phyloP scores from a whole-genome alignment of 2,329 filamentous ascomycete species.

The Stachybotrys echinatus region DNA sequence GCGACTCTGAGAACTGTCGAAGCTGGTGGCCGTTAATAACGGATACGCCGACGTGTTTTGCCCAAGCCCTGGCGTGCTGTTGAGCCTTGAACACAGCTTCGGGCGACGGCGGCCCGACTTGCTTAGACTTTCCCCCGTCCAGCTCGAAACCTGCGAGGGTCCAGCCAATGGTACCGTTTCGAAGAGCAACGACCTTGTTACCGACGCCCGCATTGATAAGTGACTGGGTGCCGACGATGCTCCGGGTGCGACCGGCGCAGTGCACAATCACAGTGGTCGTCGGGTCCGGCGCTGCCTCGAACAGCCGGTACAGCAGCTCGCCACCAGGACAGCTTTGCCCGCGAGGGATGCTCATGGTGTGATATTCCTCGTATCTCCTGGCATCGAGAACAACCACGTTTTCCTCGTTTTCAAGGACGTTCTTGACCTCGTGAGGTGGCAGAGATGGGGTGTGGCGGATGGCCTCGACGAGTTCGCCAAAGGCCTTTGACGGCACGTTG shows the following conservation, averaged over 20 bases:
- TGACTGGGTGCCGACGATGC: conserved; percentile 22
- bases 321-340: conserved; percentile 24
- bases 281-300: conserved; percentile 17
- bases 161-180: conserved; percentile 25
- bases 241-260: conserved; percentile 24
- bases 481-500: conserved; percentile 23
- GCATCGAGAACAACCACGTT: conserved; percentile 21
- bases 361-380: conserved; percentile 20
- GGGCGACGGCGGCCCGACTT: conserved; percentile 6
- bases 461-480: conserved; percentile 23
- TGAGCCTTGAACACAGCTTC: conserved; percentile 6
- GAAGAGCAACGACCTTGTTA: conserved; percentile 20
- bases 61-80: conserved; percentile 7
- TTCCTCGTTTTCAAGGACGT: conserved; percentile 12
- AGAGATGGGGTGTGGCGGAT: conserved; percentile 21
- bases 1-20: conserved; percentile 7
- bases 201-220: conserved; percentile 18
- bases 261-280: conserved; percentile 21
- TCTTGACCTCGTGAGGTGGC: conserved; percentile 17
- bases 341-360: conserved; percentile 24
- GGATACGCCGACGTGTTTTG: conserved; percentile 8
- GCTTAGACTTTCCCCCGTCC: conserved; percentile 14
- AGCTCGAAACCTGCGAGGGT: conserved; percentile 19
- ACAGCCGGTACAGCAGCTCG: conserved; percentile 21
- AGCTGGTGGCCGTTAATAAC: conserved; percentile 6